Evolutionary conservation across 768 basidiomycete species (phyloP).

Genomic region (Lactifluus rugatus): DNA sequence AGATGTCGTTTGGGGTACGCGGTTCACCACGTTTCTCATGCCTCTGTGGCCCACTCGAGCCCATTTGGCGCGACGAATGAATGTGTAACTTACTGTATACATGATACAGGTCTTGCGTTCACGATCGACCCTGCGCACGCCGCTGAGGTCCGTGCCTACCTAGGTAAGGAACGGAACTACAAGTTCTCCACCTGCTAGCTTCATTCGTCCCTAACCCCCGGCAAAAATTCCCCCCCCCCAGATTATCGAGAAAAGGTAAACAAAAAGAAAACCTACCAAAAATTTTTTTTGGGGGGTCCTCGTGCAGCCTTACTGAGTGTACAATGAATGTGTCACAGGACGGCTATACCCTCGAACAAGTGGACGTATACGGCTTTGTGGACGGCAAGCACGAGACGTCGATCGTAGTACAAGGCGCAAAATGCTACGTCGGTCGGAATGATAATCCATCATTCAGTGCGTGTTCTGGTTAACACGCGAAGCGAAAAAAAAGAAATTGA

Average conservation of each 20-base stretch:
- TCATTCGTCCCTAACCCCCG: no score
- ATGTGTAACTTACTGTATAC: no score
- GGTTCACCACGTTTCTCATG: no score
- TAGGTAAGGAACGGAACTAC: constrained; percentile 40
- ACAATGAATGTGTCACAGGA: constrained; percentile 40
- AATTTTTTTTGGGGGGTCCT: no score
- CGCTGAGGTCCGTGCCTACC: constrained; percentile 68
- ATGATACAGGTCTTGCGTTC: constrained; percentile 72
- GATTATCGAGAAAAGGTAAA: constrained; percentile 80
- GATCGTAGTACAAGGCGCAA: constrained; percentile 46
- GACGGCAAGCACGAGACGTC: constrained; percentile 41
- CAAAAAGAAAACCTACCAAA: no score
- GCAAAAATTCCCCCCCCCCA: background rate
- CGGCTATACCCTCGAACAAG: constrained; percentile 76
- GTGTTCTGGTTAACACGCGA: no score
- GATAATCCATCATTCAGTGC: constrained; percentile 86
- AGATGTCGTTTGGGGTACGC: constrained; percentile 77
- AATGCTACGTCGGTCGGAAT: constrained; percentile 83
- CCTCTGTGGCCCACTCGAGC: background rate
- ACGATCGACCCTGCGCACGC: constrained; percentile 73
- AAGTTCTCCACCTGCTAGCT: no score
- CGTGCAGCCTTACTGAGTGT: background rate
- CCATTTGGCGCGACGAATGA: background rate
- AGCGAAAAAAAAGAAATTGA: no score
- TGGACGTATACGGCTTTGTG: constrained; percentile 61